Evolutionary conservation across 345 rosid genomes (phyloP).

Genomic region (Linum usitatissimum): DNA sequence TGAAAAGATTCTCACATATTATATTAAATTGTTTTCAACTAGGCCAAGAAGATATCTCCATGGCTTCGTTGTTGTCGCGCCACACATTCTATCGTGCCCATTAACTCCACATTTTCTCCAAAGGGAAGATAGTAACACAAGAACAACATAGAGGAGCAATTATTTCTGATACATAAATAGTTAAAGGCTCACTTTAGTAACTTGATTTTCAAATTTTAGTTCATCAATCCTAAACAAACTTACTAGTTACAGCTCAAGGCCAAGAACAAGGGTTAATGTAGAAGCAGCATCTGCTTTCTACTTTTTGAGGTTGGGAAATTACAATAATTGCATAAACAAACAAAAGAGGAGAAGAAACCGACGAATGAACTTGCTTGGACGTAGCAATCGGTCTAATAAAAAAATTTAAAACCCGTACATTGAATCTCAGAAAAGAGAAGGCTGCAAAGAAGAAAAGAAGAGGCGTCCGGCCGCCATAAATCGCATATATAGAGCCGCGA

Average conservation of each 20-base stretch:
- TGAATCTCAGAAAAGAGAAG: neutral
- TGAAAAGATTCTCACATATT: neutral
- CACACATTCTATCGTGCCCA: neutral
- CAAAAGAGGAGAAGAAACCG: neutral
- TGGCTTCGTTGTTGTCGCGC: neutral
- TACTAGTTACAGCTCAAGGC: neutral
- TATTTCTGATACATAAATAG: too few relatives aligned
- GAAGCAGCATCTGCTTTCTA: neutral
- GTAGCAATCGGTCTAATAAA: neutral
- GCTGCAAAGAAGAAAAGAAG: neutral
- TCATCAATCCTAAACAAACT: neutral
- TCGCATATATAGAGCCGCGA: neutral
- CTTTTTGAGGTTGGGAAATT: neutral
- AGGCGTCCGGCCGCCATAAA: neutral
- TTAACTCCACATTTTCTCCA: neutral
- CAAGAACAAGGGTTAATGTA: neutral
- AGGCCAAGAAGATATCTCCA: neutral
- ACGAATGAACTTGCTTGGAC: neutral
- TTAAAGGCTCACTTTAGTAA: neutral
- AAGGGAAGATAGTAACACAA: neutral
- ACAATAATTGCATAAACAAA: too few relatives aligned
- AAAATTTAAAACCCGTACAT: neutral
- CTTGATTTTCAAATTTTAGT: too few relatives aligned
- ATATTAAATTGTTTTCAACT: neutral
- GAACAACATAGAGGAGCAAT: neutral